These are phyloP conservation scores for Russula olivacea DNA, from an alignment of 768 basidiomycete genomes.

Conservation along the genomic window DNA sequence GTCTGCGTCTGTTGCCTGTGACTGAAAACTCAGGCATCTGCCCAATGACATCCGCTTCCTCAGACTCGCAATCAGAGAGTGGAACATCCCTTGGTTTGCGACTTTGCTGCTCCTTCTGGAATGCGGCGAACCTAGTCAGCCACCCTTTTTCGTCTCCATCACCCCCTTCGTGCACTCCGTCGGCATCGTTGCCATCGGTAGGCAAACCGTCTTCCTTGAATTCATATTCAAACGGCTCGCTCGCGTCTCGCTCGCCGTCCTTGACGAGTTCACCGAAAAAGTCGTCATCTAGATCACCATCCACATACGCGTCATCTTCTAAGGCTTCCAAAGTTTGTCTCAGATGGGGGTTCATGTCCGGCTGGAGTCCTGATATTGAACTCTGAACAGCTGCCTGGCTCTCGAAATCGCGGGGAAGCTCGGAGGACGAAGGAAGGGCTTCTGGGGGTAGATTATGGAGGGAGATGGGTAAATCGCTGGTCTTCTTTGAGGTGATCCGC, in stretches of 20 bases:
- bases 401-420: constrained; percentile 71
- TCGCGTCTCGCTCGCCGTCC: constrained; percentile 59
- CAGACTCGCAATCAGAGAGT: constrained; percentile 50
- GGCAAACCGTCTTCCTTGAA: constrained; percentile 52
- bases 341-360: constrained; percentile 94
- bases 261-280: constrained; percentile 70
- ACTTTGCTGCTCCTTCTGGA: constrained; percentile 48
- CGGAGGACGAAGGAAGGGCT: constrained; percentile 61
- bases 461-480: constrained; percentile 36
- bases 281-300: constrained; percentile 64
- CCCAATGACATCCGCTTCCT: constrained; percentile 77
- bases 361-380: constrained; percentile 84
- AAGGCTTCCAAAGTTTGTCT: constrained; percentile 90
- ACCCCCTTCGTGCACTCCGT: constrained; percentile 30
- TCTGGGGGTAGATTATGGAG: constrained; percentile 61
- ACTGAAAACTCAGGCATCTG: constrained; percentile 73
- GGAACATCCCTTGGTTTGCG: constrained; percentile 27
- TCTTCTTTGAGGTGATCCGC: constrained; percentile 35
- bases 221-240: constrained; percentile 59
- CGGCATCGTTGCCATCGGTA: constrained; percentile 31
- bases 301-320: constrained; percentile 93
- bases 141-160: constrained; percentile 45
- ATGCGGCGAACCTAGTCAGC: constrained; percentile 76
- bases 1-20: constrained; percentile 67
- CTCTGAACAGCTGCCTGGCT: constrained; percentile 72